Evolutionary conservation across 108 stramenopile species (phyloP).

Genomic region (Skeletonema costatum): DNA sequence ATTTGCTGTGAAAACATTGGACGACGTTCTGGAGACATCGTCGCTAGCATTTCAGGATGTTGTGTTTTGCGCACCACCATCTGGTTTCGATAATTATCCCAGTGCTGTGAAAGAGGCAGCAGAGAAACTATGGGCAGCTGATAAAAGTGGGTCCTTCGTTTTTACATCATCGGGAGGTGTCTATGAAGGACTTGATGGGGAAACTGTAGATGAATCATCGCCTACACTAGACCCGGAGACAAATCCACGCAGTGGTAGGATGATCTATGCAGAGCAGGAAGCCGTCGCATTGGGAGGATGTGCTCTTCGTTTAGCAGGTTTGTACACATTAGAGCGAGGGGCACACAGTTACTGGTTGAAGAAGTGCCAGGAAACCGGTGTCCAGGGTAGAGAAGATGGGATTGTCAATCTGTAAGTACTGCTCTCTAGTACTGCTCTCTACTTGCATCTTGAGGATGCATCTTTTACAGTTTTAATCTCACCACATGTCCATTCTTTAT

Average conservation of each 20-base stretch:
- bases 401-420: conserved; percentile 66
- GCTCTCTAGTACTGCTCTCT: not conserved
- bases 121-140: conserved; percentile 55
- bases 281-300: conserved; percentile 59
- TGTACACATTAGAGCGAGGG: conserved; percentile 81
- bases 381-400: conserved; percentile 76
- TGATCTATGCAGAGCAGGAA: conserved; percentile 73
- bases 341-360: conserved; percentile 89
- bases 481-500: not conserved
- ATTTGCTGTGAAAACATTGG: conserved; percentile 55
- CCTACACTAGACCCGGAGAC: conserved; percentile 49
- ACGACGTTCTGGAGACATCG: conserved; percentile 23
- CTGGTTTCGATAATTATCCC: conserved; percentile 87
- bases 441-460: not conserved
- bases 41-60: conserved; percentile 61
- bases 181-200: conserved; percentile 61
- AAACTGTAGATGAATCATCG: conserved; percentile 63
- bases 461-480: not conserved
- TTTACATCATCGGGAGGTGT: conserved; percentile 88
- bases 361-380: conserved; percentile 47
- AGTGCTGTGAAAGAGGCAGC: conserved; percentile 58
- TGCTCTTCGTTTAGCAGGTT: conserved; percentile 73
- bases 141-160: conserved; percentile 62
- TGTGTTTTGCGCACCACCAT: conserved; percentile 91
- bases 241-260: conserved; percentile 60